phyloP scores from a whole-genome alignment of 441 rosid genomes.

The Eutrema salsugineum region DNA sequence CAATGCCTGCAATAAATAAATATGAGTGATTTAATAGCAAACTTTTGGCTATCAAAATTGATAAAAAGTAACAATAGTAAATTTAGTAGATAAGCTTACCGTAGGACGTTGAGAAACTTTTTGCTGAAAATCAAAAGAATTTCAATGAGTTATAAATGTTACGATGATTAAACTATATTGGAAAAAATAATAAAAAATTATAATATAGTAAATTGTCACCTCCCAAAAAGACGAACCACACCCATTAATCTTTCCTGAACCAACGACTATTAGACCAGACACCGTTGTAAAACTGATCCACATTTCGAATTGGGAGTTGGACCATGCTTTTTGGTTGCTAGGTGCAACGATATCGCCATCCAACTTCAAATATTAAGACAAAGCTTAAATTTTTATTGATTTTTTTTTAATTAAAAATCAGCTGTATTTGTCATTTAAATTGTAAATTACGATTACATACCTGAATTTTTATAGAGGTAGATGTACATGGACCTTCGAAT shows the following conservation, averaged over 20 bases:
- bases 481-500: conserved; percentile 25
- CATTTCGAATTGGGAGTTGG: background rate
- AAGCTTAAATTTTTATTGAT: background rate
- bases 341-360: conserved; percentile 24
- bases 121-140: background rate
- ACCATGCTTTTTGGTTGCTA: conserved; percentile 4
- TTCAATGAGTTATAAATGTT: background rate
- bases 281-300: conserved; percentile 18
- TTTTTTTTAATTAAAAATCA: too few relatives aligned
- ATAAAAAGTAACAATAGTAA: background rate
- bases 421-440: too few relatives aligned
- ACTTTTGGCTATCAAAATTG: background rate
- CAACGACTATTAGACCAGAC: background rate
- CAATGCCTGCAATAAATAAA: conserved; percentile 5
- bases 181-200: background rate
- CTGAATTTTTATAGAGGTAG: conserved; percentile 12
- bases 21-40: background rate
- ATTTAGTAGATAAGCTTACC: background rate
- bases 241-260: conserved; percentile 25
- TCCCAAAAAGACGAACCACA: conserved; percentile 25
- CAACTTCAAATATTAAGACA: conserved; percentile 2
- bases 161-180: background rate
- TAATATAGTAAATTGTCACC: background rate
- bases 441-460: background rate
- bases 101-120: conserved; percentile 22